A percentile compares a stretch with the other conserved stretches of the same genome.
Conservation (phyloP, 2,329 filamentous ascomycete genomes). For the Ascochyta fabae region DNA sequence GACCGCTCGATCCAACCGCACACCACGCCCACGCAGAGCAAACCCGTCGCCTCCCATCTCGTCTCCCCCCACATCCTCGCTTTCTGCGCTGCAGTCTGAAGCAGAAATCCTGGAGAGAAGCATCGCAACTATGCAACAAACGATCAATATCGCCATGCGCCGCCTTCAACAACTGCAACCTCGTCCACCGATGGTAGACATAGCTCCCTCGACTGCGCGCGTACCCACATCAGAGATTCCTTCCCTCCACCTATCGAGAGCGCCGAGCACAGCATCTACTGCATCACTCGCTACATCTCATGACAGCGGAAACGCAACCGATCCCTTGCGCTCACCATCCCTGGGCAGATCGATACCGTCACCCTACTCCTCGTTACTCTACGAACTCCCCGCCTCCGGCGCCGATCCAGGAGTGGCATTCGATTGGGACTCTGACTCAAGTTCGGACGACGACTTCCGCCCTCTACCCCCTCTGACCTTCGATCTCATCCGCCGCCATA, state of each 20-base stretch:
- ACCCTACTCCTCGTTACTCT: too few relatives aligned
- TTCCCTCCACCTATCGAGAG: not conserved
- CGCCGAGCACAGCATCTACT: not conserved
- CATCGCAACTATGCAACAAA: slow-evolving; percentile 15
- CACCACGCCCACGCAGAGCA: not conserved
- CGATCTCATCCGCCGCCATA: too few relatives aligned
- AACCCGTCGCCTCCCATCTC: not conserved
- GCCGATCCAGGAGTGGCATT: too few relatives aligned
- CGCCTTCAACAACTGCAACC: slow-evolving; percentile 1
- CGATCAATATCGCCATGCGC: not conserved
- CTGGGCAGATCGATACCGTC: too few relatives aligned
- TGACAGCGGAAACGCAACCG: not conserved
- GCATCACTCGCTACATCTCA: not conserved
- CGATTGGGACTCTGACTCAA: too few relatives aligned
- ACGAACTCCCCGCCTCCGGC: too few relatives aligned
- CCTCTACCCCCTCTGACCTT: too few relatives aligned
- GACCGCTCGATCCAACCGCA: not conserved
- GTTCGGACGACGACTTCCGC: too few relatives aligned
- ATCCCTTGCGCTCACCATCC: not conserved
- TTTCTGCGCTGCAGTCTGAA: not conserved
- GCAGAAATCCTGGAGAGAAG: slow-evolving; percentile 8
- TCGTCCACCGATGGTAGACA: not conserved
- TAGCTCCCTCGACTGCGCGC: slow-evolving; percentile 1
- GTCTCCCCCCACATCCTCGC: not conserved
- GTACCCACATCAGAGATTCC: slow-evolving; percentile 15